Base-by-base conservation (phyloP, 495 filamentous ascomycete genomes). In the Aspergillus cavernicola region DNA sequence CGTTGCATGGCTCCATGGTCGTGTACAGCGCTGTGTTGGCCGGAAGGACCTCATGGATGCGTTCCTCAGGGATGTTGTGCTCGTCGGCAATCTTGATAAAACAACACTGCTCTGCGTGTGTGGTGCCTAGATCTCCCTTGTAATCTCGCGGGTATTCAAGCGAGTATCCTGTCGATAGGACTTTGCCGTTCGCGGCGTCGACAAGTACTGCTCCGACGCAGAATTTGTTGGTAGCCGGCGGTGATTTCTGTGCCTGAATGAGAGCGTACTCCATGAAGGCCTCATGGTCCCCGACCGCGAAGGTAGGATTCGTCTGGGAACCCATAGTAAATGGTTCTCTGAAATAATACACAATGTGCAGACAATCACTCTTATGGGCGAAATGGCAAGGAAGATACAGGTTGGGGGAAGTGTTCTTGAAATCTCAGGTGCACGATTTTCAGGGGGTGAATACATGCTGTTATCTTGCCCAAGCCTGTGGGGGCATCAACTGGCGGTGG, bases 51-150 rank as follows among this genome's bases (percentile, higher is more conserved):
- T 69, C 53, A 15, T 57, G 61, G 4, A 80, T 61, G 7, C 64
- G 58, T 18, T 66, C 64, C 45, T 76, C 74, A 1, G 66, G 61
- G 13, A 79, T 28, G 23, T 60, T 58, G 42, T 76, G 54, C 48
- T 61, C 41, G 9, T 75, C 63, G 16, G 72, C 67, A 29, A 76
- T 61, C 56, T 78, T 77, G 59, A 76, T 72, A 58, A 76, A 70
- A 61, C 69, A 77, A 65, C 70, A 75, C 36, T 77, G 72, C 52
- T 76, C 73, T 12, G 72, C 70, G 43, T 75, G 71, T 11, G 66
- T 75, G 19, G 57, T 68, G 11, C 64, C 73, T 13, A 65, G 69
- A 52, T 75, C 71, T 43, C 63, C 67, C 0, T 63, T 63, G 16
- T 58, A 51, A 24, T 71, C 60, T 1, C 59, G 49, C 0, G 66